Evolutionary conservation across 108 stramenopile species (phyloP).

Genomic region (Thalassiosira profunda): DNA sequence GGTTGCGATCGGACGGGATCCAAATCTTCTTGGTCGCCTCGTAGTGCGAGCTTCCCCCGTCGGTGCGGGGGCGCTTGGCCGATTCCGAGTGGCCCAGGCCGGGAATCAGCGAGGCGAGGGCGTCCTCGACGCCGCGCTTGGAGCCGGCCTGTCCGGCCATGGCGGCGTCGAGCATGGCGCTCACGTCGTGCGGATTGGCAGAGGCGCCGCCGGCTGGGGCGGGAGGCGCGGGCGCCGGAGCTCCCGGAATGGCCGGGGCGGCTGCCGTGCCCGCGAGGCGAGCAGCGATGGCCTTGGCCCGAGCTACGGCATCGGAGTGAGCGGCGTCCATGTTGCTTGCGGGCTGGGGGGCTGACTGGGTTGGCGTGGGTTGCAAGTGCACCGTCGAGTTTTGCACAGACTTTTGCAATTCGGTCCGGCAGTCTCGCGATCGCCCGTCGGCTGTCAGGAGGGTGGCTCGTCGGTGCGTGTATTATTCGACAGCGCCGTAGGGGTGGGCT

Average conservation of each 20-base stretch:
- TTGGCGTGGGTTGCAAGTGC: no score
- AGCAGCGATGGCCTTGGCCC: constrained; percentile 88
- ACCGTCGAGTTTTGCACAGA: no score
- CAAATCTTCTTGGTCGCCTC: constrained; percentile 37
- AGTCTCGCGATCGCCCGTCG: no score
- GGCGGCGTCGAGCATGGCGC: constrained; percentile 41
- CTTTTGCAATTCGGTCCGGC: no score
- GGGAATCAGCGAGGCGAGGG: constrained; percentile 49
- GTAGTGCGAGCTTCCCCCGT: background rate
- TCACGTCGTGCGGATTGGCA: constrained; percentile 11
- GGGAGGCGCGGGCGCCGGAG: constrained; percentile 1
- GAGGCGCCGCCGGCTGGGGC: constrained; percentile 1
- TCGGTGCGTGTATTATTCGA: no score
- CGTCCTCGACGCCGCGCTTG: constrained; percentile 39
- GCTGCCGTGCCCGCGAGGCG: constrained; percentile 58
- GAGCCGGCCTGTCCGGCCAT: constrained; percentile 17
- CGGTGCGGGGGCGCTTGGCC: constrained; percentile 21
- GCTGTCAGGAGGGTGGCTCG: no score
- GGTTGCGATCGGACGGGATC: constrained; percentile 47
- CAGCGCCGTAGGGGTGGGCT: no score
- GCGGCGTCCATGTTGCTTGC: constrained; percentile 48
- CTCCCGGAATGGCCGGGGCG: constrained; percentile 9
- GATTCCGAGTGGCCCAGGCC: constrained; percentile 28
- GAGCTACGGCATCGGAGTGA: constrained; percentile 70
- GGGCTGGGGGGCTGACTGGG: no score